A percentile compares a stretch with the other conserved stretches of the same genome.
phyloP scores from a whole-genome alignment of 192 early-diverging fungal genomes.

The Funneliformis mosseae region DNA sequence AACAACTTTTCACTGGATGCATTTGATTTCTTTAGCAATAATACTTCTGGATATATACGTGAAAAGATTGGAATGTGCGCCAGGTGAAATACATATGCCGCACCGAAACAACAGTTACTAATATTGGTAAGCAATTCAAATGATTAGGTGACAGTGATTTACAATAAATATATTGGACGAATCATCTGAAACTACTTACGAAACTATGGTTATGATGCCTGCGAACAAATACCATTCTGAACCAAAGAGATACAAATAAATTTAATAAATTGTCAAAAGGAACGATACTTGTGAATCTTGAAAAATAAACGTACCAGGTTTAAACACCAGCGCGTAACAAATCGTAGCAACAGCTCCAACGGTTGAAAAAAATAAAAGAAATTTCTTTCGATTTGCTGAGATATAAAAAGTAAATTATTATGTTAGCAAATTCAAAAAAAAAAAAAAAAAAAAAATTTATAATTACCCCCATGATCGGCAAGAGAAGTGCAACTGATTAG shows the following conservation, averaged over 20 bases:
- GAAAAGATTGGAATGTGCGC: slow-evolving; percentile 47
- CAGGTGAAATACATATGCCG: slow-evolving; percentile 48
- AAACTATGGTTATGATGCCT: slow-evolving; percentile 5
- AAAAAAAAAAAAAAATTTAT: not conserved
- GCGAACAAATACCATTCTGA: slow-evolving; percentile 10
- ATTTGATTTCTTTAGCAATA: slow-evolving; percentile 20
- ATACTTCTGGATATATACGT: slow-evolving; percentile 41
- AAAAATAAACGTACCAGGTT: slow-evolving; percentile 31
- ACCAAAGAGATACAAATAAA: not conserved
- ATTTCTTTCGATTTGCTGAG: slow-evolving; percentile 47
- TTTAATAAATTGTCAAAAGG: not conserved
- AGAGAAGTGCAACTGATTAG: slow-evolving; percentile 50
- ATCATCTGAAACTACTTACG: not conserved
- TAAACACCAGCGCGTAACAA: slow-evolving; percentile 34
- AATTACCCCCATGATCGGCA: slow-evolving; percentile 51
- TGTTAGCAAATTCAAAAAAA: not conserved
- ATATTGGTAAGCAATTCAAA: slow-evolving; percentile 29
- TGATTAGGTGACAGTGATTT: too few species aligned
- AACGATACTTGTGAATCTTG: not conserved
- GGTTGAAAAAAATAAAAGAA: slow-evolving; percentile 44
- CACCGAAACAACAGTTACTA: slow-evolving; percentile 50
- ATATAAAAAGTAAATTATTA: not conserved
- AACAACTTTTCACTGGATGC: not conserved
- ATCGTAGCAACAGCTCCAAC: slow-evolving; percentile 46
- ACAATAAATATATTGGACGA: too few species aligned